Evolutionary conservation across 495 filamentous ascomycete genomes (phyloP), one percentile per base, ranked within the genome.

Genomic region (Podospora comata): DNA sequence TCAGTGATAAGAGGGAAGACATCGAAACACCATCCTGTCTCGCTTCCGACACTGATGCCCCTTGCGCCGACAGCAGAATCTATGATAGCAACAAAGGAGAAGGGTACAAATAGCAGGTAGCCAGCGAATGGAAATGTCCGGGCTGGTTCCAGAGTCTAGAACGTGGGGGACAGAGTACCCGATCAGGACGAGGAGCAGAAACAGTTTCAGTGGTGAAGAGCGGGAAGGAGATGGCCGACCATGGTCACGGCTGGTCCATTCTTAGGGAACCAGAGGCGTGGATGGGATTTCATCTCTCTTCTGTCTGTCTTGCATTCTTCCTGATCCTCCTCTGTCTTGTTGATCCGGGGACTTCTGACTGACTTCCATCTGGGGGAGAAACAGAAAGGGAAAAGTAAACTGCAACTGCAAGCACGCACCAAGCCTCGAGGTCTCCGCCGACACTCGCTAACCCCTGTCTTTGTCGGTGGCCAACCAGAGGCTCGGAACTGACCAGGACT

Each of bases 391-490:
- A 58, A 58, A 26, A 58, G 55, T 20, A 9, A 16, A 48, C 63
- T 60, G 61, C 23, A 19, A 27, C 60, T 62, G 63, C 56, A 67
- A 56, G 65, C 60, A 68, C 61, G 61, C 60, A 70, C 70, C 70
- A 70, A 68, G 71, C 66, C 68, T 32, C 69, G 60, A 75, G 56
- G 62, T 68, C 70, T 72, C 68, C 72, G 62, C 67, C 68, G 39
- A 48, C 64, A 64, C 60, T 70, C 70, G 70, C 69, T 65, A 62
- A 68, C 65, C 70, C 74, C 69, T 72, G 72, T 62, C 58, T 7
- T 65, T 28, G 57, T 62, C 65, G 70, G 65, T 67, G 62, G 67
- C 66, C 68, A 69, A 66, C 68, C 70, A 74, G 39, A 65, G 69
- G 58, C 18, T n/a, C 60, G 60, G 34, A 67, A 34, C 32, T 16